Evolutionary conservation across 345 rosid species (phyloP), one percentile per base, ranked within the genome.

Genomic region (Ailanthus altissimus): DNA sequence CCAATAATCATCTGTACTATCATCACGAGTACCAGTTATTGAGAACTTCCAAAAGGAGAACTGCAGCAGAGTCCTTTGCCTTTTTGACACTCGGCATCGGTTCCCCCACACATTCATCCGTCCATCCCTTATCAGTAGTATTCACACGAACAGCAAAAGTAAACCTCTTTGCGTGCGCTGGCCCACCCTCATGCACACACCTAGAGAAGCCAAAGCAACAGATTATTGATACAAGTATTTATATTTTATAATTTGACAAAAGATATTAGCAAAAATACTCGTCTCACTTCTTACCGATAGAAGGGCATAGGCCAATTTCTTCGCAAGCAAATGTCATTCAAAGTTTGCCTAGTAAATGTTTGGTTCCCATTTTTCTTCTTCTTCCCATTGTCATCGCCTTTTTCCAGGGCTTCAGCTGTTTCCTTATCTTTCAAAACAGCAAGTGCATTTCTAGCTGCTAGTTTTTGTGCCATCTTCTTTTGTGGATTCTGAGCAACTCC

Each of bases 381-480:
- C 76, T 84, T 89, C 72, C 76, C 93, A 54, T 80, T 83, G 72
- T 85, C 92, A 4, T 84, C 88, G 3, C 1, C 51, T 36, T 84
- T 88, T 85, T 88, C 89, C 81, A 82, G 84, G 21, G 90, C 84
- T 45, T 86, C 89, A 12, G 89, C 87, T 60, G 74, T 79, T 80
- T 96, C 99, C 83, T 87, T 96, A 83, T 91, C 97, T 75, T 96
- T 96, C 85, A 96, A 77, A 38, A 85, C 84, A 25, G 84, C 95
- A 15, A 96, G 97, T 0, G 99, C 95, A 77, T 93, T 96, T 85
- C 99, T 88, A 0, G 99, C 99, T 23, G 99, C 99, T 70, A 93
- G 94, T 83, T 96, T 96, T 85, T 96, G 99, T 47, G 99, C 99
- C 99, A 96, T 96, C 88, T 96, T 96, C 92, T 93, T 96, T 81